phyloP scores from a whole-genome alignment of 148 eudicot genomes.

The Silene latifolia region DNA sequence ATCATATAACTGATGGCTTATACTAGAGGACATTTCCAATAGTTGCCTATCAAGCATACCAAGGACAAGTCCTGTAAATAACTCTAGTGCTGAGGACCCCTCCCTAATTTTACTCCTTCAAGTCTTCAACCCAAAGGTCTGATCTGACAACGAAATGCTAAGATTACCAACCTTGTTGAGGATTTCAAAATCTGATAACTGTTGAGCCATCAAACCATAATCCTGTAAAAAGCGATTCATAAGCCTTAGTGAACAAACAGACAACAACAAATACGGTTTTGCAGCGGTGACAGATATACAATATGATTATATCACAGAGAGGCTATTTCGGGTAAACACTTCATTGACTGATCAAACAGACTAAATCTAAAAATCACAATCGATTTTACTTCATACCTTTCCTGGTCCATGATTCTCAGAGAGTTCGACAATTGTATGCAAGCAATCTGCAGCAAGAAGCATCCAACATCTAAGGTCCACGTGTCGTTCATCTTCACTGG shows the following conservation, averaged over 20 bases:
- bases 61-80: background rate
- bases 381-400: slow-evolving; percentile 42
- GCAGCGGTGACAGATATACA: no score
- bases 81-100: background rate
- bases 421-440: slow-evolving; percentile 63
- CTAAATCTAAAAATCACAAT: background rate
- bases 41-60: background rate
- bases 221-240: no score
- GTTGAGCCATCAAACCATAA: no score
- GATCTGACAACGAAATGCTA: background rate
- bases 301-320: no score
- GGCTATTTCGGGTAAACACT: background rate
- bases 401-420: slow-evolving; percentile 43
- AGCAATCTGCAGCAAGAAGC: slow-evolving; percentile 90
- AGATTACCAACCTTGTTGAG: slow-evolving; percentile 6
- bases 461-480: slow-evolving; percentile 99
- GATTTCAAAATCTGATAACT: no score
- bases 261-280: no score
- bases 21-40: background rate
- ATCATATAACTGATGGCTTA: no score
- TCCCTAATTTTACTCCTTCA: background rate
- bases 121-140: background rate
- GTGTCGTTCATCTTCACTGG: slow-evolving; percentile 91
- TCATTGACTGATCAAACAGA: slow-evolving; percentile 11
- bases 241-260: no score